Percentiles rank a stretch among this genome's conserved stretches.
These are phyloP conservation scores for Amanita jacksonii DNA, from an alignment of 768 basidiomycete genomes.

Conservation along the genomic window DNA sequence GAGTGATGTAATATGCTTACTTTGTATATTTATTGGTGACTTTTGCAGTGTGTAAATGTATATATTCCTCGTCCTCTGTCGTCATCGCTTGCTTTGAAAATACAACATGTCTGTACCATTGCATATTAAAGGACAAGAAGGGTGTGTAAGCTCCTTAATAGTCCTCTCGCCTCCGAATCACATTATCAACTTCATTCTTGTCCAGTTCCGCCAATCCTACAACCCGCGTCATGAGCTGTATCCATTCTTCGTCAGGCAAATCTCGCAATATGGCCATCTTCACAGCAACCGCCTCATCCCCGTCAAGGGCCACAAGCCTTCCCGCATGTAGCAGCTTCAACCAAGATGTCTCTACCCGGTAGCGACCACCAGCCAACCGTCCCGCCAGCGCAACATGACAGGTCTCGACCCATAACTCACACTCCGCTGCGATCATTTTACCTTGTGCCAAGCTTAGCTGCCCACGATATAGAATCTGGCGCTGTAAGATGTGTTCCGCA, in stretches of 20 bases:
- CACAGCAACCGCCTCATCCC: conserved; percentile 38
- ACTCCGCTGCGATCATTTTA: conserved; percentile 55
- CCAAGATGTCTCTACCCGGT: conserved; percentile 71
- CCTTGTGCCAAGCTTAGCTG: conserved; percentile 55
- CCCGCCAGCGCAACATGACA: conserved; percentile 50
- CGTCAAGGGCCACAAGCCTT: conserved; percentile 54
- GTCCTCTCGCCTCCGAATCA: conserved; percentile 39
- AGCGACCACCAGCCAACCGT: conserved; percentile 33
- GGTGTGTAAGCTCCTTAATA: no score
- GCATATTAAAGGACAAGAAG: no score
- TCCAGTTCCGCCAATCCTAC: conserved; percentile 54
- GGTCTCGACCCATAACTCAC: conserved; percentile 77
- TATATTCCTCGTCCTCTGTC: no score
- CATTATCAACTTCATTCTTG: conserved; percentile 49
- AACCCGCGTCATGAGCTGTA: conserved; percentile 36
- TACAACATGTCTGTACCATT: conserved; percentile 8
- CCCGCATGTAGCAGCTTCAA: conserved; percentile 59
- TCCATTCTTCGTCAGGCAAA: conserved; percentile 43
- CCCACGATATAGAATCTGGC: conserved; percentile 73
- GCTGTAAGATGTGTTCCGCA: conserved; percentile 72
- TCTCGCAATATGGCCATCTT: conserved; percentile 38
- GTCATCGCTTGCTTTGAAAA: conserved; percentile 30
- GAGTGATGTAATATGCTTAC: conserved; percentile 51
- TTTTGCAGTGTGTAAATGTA: conserved; percentile 18
- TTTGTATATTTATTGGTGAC: conserved; percentile 16